Percentiles rank a stretch among this genome's conserved stretches.
phyloP scores from a whole-genome alignment of 2,329 filamentous ascomycete species.

The Diaporthe eres region DNA sequence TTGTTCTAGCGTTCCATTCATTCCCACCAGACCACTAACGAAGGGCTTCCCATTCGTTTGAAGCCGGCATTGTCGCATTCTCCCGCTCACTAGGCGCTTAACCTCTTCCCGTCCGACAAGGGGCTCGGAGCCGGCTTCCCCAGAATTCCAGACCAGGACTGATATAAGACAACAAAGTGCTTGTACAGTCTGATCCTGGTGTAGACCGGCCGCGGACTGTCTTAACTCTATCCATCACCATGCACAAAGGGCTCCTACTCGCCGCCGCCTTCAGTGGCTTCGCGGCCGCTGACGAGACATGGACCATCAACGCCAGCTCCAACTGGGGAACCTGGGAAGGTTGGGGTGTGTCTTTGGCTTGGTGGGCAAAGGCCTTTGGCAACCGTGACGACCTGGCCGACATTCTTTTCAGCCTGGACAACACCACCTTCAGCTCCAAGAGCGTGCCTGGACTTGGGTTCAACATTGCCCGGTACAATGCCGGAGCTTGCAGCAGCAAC shows the following conservation, averaged over 20 bases:
- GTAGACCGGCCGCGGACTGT: neutral
- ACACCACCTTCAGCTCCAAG: conserved; percentile 48
- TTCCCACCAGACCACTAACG: conserved; percentile 15
- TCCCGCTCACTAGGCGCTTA: neutral
- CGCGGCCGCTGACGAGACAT: conserved; percentile 49
- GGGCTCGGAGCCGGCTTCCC: conserved; percentile 29
- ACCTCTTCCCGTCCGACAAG: neutral
- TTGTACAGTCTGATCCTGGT: neutral
- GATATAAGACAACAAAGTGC: neutral
- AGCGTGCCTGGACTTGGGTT: conserved; percentile 56
- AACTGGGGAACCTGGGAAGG: conserved; percentile 60
- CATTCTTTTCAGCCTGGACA: conserved; percentile 56
- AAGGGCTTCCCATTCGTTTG: conserved; percentile 26
- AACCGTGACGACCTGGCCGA: conserved; percentile 56
- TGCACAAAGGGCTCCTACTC: conserved; percentile 12
- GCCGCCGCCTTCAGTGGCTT: conserved; percentile 13
- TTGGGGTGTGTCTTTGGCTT: conserved; percentile 59
- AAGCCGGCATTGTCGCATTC: conserved; percentile 5
- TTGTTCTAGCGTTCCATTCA: conserved; percentile 10
- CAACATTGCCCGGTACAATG: conserved; percentile 60
- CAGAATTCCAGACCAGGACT: neutral
- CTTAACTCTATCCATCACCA: neutral
- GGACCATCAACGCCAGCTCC: conserved; percentile 50
- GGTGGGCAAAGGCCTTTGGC: conserved; percentile 60
- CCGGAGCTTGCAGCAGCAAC: conserved; percentile 56